A percentile compares a stretch with the other conserved stretches of the same genome.
Conservation (phyloP, 176 grass and related monocot genomes). For the Oryza officinalis region DNA sequence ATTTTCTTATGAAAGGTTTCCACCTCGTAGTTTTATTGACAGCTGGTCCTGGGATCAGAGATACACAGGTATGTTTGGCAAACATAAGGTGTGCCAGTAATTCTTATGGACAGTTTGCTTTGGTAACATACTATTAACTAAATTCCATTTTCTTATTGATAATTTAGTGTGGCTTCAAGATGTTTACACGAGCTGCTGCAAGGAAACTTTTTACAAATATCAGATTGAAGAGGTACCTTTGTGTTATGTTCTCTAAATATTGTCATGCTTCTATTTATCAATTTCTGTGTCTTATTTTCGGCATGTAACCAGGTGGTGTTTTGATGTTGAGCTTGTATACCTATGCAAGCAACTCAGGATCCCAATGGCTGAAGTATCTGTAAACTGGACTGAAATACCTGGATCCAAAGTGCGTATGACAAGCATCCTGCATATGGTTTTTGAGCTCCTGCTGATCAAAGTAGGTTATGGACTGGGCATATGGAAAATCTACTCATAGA, state of each 20-base stretch:
- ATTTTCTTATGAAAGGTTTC: conserved; percentile 99
- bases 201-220: conserved; percentile 95
- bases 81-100: background rate
- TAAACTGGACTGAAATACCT: conserved; percentile 94
- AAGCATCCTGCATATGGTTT: conserved; percentile 93
- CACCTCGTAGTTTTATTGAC: conserved; percentile 86
- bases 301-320: conserved; percentile 73
- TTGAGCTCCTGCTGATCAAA: conserved; percentile 87
- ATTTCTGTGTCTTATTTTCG: background rate
- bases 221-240: conserved; percentile 75
- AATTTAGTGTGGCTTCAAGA: conserved; percentile 94
- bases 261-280: background rate
- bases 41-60: conserved; percentile 81
- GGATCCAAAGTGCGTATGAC: conserved; percentile 84
- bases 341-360: conserved; percentile 84
- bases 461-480: conserved; percentile 83
- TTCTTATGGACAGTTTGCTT: background rate
- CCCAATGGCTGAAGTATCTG: conserved; percentile 80
- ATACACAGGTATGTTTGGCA: conserved; percentile 70
- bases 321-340: conserved; percentile 94
- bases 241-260: background rate
- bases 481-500: conserved; percentile 79
- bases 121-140: background rate
- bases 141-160: conserved; percentile 31
- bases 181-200: conserved; percentile 89